Evolutionary conservation across 257 asterid species (phyloP), one percentile per base, ranked within the genome.

Genomic region (Primulina huaijiensis): DNA sequence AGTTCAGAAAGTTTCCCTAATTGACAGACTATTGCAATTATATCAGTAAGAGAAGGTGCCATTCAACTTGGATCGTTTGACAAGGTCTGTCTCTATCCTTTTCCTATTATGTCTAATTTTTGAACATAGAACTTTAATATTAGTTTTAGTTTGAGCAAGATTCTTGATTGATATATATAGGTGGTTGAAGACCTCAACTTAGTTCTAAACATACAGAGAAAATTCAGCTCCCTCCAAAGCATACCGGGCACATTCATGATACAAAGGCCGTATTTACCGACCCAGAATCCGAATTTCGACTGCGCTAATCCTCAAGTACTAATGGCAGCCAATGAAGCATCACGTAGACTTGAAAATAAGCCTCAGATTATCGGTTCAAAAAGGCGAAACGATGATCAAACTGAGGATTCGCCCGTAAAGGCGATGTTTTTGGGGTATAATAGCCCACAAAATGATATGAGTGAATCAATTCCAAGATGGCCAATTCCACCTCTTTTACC

Each of bases 31-130:
- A 90, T 90, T 65, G 92, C 96, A 20, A 29, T 88, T 3, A 85
- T 88, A 77, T 78, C 94, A 33, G 93, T 90, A 25, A 77, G 92
- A 74, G 97, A 88, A 81, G 97, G 96, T 20, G 84, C 80, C 52
- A 78, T 90, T 66, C 97, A 90, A 70, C 90, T 90, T 17, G 96
- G 97, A 86, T 86, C 97, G 25, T 88, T 90, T 55, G 76, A 81
- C 33, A 88, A 88, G 90, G 97, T 87, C 8, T 31, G n/a, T 67
- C 5, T 72, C 40, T 30, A 11, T 17, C 7, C 17, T 23, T 11
- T 50, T 9, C 30, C 2, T 3, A 3, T 0, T 7, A 11, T 38
- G 46, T 38, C 46, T 38, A 20, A 7, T 55, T 12, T 64, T 61
- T 14, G 23, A 31, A 60, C 50, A 17, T 21, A 14, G n/a, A 8